phyloP scores from a whole-genome alignment of 2,329 filamentous ascomycete species.

The Xylaria sp. region DNA sequence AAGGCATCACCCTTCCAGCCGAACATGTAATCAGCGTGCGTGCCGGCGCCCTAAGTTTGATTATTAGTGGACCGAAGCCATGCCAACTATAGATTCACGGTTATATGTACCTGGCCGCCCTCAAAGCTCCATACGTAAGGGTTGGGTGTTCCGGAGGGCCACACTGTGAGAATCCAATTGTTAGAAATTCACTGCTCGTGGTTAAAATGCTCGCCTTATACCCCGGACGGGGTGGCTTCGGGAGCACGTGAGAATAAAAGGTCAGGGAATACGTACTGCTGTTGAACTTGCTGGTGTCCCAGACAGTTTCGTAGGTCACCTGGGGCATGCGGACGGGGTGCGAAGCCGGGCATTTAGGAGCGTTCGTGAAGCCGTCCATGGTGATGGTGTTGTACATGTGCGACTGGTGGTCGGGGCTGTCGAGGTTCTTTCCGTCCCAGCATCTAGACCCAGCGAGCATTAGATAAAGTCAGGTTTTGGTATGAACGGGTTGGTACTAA shows the following conservation, averaged over 20 bases:
- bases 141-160: conserved; percentile 48
- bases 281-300: conserved; percentile 56
- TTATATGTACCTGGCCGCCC: conserved; percentile 24
- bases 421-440: conserved; percentile 56
- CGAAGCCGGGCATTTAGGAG: conserved; percentile 46
- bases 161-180: conserved; percentile 35
- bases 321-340: conserved; percentile 58
- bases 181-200: conserved; percentile 3
- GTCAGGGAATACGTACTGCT: conserved; percentile 37
- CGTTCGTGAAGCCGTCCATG: conserved; percentile 38
- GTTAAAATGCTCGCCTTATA: no score
- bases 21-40: conserved; percentile 54
- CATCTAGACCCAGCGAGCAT: conserved; percentile 48
- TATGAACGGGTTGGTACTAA: conserved; percentile 34
- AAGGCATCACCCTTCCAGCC: conserved; percentile 49
- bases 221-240: neutral
- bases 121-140: conserved; percentile 48
- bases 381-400: conserved; percentile 47
- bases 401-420: conserved; percentile 42
- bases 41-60: conserved; percentile 43
- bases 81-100: no score
- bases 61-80: no score
- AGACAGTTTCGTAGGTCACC: conserved; percentile 59
- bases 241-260: neutral
- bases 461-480: neutral